Evolutionary conservation across 2,329 filamentous ascomycete species (phyloP).

Genomic region (Talaromyces funiculosus): DNA sequence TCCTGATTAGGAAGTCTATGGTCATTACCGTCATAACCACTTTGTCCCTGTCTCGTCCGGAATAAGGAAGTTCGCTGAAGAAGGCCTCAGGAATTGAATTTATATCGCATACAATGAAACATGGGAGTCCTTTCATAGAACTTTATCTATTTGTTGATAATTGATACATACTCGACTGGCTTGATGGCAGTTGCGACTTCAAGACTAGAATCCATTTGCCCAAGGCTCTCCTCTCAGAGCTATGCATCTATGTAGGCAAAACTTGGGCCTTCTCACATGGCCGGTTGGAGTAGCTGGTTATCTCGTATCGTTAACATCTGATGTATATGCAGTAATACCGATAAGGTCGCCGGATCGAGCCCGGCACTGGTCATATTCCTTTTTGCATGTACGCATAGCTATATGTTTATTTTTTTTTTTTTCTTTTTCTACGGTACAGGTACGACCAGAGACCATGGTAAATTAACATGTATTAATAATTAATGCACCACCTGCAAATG

Average conservation of each 20-base stretch:
- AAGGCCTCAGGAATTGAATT: neutral
- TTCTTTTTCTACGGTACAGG: no score
- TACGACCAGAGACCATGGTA: no score
- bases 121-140: neutral
- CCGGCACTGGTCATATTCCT: neutral
- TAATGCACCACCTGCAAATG: no score
- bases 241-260: neutral
- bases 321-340: neutral
- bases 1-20: neutral
- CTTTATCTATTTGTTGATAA: no score
- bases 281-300: constrained; percentile 7
- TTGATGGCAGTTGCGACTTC: no score
- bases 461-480: no score
- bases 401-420: neutral
- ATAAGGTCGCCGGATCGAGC: constrained; percentile 7
- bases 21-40: neutral
- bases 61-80: neutral
- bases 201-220: no score
- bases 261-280: neutral
- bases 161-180: no score
- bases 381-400: no score
- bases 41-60: neutral
- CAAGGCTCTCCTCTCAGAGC: no score
- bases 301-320: neutral
- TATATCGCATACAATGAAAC: neutral